These are phyloP conservation scores for Epichloe scottii DNA, from an alignment of 2,329 filamentous ascomycete genomes.

Conservation along the genomic window DNA sequence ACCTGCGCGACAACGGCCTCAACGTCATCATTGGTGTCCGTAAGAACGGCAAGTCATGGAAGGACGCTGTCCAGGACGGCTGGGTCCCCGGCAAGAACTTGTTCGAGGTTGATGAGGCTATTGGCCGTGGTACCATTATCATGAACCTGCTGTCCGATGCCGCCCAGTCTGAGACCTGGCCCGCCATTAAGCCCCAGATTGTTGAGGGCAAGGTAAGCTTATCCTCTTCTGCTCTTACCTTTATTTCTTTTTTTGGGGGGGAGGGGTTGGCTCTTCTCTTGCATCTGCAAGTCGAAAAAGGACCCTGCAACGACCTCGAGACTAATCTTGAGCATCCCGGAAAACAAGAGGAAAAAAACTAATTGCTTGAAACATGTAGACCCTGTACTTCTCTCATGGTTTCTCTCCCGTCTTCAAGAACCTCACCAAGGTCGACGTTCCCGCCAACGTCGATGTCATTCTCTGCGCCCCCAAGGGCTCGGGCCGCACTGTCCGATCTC, in stretches of 20 bases:
- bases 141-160: constrained; percentile 99
- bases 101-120: constrained; percentile 96
- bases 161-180: constrained; percentile 98
- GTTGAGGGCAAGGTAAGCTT: constrained; percentile 86
- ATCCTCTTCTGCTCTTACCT: too few relatives aligned
- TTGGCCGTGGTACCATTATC: constrained; percentile 82
- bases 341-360: not conserved
- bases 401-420: constrained; percentile 99
- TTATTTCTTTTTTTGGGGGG: not conserved
- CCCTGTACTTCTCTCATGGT: constrained; percentile 99
- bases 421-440: constrained; percentile 96
- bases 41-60: constrained; percentile 97
- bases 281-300: not conserved
- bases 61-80: constrained; percentile 92
- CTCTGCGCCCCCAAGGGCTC: constrained; percentile 98
- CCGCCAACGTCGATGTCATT: constrained; percentile 94
- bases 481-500: constrained; percentile 92
- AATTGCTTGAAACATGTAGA: constrained; percentile 37
- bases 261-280: not conserved
- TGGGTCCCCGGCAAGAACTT: constrained; percentile 98
- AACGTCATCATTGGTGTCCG: constrained; percentile 98
- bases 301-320: not conserved
- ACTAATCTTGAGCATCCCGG: not conserved
- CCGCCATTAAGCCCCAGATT: constrained; percentile 92
- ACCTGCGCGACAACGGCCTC: constrained; percentile 98